Percentiles rank a stretch among this genome's conserved stretches.
Conservation (phyloP, 2,329 filamentous ascomycete species). For the Xylariaceae sp. region DNA sequence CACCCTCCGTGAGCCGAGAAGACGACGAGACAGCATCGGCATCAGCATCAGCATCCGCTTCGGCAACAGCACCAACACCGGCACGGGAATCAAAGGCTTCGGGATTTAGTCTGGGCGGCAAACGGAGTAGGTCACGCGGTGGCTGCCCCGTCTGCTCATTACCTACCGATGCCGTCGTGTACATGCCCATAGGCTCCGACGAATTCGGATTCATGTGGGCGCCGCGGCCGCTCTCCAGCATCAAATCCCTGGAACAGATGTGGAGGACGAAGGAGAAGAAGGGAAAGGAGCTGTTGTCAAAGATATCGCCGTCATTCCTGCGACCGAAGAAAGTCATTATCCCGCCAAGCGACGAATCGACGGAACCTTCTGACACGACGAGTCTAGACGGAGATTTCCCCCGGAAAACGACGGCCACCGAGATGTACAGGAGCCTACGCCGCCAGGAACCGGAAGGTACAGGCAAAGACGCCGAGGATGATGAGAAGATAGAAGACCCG, state of each 20-base stretch:
- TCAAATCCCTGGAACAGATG: not conserved
- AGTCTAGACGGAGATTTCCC: not conserved
- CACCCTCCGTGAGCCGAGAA: not conserved
- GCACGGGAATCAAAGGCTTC: not conserved
- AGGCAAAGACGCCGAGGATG: constrained; percentile 1
- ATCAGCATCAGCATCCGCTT: no score
- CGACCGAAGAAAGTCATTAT: not conserved
- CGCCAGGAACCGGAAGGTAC: not conserved
- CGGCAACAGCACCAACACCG: no score
- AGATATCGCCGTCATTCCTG: constrained; percentile 5
- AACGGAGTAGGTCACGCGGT: not conserved
- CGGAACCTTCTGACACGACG: not conserved
- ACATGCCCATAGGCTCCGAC: constrained; percentile 11
- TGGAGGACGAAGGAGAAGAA: not conserved
- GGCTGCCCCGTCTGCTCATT: constrained; percentile 18
- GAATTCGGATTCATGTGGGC: constrained; percentile 17
- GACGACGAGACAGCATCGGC: not conserved
- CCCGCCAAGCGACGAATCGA: not conserved
- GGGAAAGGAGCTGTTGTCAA: constrained; percentile 5
- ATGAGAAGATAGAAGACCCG: not conserved
- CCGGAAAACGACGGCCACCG: constrained; percentile 2
- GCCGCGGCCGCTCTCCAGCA: constrained; percentile 2
- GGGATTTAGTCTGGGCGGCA: not conserved
- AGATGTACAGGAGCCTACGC: constrained; percentile 17
- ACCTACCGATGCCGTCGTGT: constrained; percentile 17